Conservation (phyloP, 192 early-diverging fungal species). For the Mortierella hygrophila region DNA sequence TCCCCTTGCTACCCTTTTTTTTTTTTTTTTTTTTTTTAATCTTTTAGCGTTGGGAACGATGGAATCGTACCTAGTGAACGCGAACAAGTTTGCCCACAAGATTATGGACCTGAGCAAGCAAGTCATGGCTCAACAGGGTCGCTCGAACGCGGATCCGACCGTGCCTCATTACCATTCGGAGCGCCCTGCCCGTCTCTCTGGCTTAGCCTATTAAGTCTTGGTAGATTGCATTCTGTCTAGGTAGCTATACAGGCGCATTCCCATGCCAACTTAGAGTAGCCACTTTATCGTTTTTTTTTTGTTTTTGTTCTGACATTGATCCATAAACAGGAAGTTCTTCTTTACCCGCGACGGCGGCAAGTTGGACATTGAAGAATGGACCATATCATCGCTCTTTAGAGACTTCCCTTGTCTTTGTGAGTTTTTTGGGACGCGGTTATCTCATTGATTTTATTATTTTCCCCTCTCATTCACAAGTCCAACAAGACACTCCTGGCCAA, state of each 20-base stretch:
- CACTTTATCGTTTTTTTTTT: neutral
- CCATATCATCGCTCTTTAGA: neutral
- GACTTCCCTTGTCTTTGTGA: no score
- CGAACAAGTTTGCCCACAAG: constrained; percentile 43
- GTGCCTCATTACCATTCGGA: constrained; percentile 40
- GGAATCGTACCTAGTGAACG: constrained; percentile 45
- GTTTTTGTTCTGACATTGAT: neutral
- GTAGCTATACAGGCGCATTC: neutral
- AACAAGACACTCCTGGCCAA: neutral
- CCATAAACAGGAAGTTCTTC: neutral
- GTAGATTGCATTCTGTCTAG: neutral
- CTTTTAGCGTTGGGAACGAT: constrained; percentile 35
- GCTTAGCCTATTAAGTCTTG: constrained; percentile 28
- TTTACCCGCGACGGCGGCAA: neutral
- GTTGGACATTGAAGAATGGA: neutral
- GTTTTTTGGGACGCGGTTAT: no score
- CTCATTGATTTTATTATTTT: no score
- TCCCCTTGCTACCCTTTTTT: neutral
- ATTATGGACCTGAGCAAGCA: constrained; percentile 38
- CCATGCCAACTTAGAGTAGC: neutral
- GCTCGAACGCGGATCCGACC: constrained; percentile 9
- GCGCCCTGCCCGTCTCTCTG: constrained; percentile 19
- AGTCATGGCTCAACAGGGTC: constrained; percentile 18
- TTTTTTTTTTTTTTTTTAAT: neutral
- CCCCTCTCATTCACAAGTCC: neutral